Percentiles rank a stretch among this genome's conserved stretches.
Conservation (phyloP, 2,329 filamentous ascomycete genomes). For the Teratosphaeria zuluensis region DNA sequence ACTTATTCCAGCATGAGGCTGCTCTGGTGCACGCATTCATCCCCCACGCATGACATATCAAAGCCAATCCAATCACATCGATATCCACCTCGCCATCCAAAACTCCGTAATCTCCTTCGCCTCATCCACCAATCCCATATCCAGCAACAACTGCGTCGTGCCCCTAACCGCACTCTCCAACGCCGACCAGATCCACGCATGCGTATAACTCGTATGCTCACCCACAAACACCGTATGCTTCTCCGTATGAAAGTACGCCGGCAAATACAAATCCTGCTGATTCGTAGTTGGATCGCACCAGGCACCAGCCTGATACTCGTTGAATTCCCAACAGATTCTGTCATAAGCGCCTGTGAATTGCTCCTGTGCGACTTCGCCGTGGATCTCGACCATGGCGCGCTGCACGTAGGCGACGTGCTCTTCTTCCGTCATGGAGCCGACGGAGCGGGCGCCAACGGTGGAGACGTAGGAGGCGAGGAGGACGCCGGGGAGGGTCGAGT, state of each 20-base stretch:
- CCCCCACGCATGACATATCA: too few species aligned
- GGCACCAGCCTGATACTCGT: slow-evolving; percentile 51
- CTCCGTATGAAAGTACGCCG: slow-evolving; percentile 64
- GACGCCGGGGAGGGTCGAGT: slow-evolving; percentile 52
- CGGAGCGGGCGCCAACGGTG: slow-evolving; percentile 35
- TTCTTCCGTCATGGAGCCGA: slow-evolving; percentile 42
- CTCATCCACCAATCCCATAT: slow-evolving; percentile 59
- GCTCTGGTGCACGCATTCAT: too few species aligned
- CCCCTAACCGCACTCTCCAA: slow-evolving; percentile 59
- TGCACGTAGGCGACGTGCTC: slow-evolving; percentile 56
- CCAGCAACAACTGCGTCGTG: slow-evolving; percentile 53
- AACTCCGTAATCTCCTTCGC: slow-evolving; percentile 54
- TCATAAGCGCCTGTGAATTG: slow-evolving; percentile 58
- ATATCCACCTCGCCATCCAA: slow-evolving; percentile 63
- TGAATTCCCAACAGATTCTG: slow-evolving; percentile 55
- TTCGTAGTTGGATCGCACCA: slow-evolving; percentile 51
- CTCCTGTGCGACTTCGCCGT: slow-evolving; percentile 49
- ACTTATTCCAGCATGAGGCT: too few species aligned
- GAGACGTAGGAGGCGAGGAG: slow-evolving; percentile 52
- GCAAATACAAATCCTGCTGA: slow-evolving; percentile 59
- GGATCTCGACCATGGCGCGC: slow-evolving; percentile 58
- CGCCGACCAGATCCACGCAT: slow-evolving; percentile 60
- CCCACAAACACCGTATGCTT: slow-evolving; percentile 53
- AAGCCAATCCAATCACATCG: slow-evolving; percentile 23
- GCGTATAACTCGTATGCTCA: slow-evolving; percentile 62